Percentiles rank a stretch among this genome's conserved stretches.
phyloP scores from a whole-genome alignment of 192 early-diverging fungal species.

The Geranomyces michiganensis region DNA sequence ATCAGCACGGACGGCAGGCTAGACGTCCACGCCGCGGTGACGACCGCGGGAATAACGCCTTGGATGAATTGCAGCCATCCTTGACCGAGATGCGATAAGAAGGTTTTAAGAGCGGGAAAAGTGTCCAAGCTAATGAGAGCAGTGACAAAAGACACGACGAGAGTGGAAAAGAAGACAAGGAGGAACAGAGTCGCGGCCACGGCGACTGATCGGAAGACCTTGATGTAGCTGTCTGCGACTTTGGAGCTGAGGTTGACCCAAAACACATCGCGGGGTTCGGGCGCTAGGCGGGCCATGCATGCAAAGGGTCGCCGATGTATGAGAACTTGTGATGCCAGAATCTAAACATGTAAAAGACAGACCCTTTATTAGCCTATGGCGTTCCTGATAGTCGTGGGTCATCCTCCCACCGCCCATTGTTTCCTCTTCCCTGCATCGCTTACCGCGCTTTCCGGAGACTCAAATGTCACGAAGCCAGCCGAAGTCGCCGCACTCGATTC shows the following conservation, averaged over 20 bases:
- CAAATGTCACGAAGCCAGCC: conserved; percentile 62
- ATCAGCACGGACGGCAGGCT: conserved; percentile 51
- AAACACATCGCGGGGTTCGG: conserved; percentile 61
- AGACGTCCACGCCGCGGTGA: conserved; percentile 54
- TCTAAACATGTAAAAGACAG: conserved; percentile 25
- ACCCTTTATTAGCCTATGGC: no score
- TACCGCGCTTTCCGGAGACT: conserved; percentile 58
- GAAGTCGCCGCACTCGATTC: conserved; percentile 46
- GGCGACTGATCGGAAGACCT: conserved; percentile 47
- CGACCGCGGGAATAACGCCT: conserved; percentile 47
- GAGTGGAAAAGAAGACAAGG: conserved; percentile 43
- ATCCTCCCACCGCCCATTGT: no score
- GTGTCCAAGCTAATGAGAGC: conserved; percentile 39
- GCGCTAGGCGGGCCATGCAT: conserved; percentile 52
- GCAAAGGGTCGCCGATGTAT: conserved; percentile 50
- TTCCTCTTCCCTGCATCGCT: no score
- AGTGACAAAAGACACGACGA: conserved; percentile 41
- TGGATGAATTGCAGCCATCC: conserved; percentile 44
- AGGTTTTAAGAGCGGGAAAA: conserved; percentile 38
- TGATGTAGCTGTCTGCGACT: conserved; percentile 46
- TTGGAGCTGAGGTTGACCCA: conserved; percentile 58
- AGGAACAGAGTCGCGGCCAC: conserved; percentile 40
- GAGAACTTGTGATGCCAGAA: conserved; percentile 52
- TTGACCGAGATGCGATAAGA: conserved; percentile 39
- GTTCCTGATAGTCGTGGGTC: no score